These are phyloP conservation scores for Coleophoma crateriformis DNA, from an alignment of 2,329 filamentous ascomycete genomes.

Conservation along the genomic window DNA sequence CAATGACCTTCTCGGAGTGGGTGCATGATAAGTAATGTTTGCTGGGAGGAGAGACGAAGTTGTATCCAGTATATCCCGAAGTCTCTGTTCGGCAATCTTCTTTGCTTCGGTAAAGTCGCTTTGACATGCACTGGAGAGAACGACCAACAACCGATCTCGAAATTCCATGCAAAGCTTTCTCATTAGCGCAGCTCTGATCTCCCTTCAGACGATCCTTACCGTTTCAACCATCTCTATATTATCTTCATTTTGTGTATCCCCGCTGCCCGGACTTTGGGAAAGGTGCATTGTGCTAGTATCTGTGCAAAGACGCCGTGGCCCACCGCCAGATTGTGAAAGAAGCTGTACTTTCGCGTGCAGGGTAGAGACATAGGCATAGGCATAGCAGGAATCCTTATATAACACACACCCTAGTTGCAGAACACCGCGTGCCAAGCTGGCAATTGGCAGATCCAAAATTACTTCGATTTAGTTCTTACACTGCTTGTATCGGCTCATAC, in stretches of 20 bases:
- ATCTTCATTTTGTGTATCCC: background rate
- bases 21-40: background rate
- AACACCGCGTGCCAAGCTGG: too few relatives aligned
- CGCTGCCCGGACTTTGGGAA: background rate
- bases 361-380: background rate
- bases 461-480: too few relatives aligned
- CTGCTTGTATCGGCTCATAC: too few relatives aligned
- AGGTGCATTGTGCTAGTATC: background rate
- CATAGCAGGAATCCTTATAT: slow-evolving; percentile 1
- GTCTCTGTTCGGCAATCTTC: slow-evolving; percentile 1
- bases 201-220: background rate
- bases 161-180: background rate
- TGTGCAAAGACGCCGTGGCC: background rate
- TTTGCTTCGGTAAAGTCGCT: slow-evolving; percentile 1
- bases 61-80: slow-evolving; percentile 1
- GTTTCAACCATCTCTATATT: background rate
- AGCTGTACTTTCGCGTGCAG: background rate
- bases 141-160: background rate
- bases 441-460: too few relatives aligned
- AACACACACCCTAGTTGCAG: background rate
- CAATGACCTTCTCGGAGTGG: background rate
- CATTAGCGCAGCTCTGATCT: background rate
- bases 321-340: background rate
- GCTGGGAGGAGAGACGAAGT: background rate
- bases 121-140: background rate